Evolutionary conservation across 2,329 filamentous ascomycete species (phyloP).

Genomic region (Diaporthe ampelina): DNA sequence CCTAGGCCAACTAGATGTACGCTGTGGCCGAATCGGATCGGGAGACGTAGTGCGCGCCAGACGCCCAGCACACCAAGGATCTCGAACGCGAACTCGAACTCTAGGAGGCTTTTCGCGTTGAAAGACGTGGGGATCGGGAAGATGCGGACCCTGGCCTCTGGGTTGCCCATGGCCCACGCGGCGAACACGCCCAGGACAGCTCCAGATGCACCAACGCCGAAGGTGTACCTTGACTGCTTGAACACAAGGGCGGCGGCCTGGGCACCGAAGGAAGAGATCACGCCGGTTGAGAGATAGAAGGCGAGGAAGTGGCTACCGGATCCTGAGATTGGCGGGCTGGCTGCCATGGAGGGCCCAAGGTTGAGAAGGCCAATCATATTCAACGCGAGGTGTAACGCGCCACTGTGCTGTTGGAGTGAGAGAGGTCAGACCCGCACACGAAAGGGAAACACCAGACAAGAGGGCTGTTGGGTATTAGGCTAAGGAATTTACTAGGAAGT

Average conservation of each 20-base stretch:
- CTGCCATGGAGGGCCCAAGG: slow-evolving; percentile 45
- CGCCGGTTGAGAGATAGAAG: slow-evolving; percentile 46
- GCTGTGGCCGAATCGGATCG: slow-evolving; percentile 40
- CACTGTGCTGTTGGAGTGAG: slow-evolving; percentile 42
- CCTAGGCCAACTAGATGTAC: slow-evolving; percentile 46
- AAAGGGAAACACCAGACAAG: too few species aligned
- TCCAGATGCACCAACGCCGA: slow-evolving; percentile 46
- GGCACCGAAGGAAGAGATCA: slow-evolving; percentile 43
- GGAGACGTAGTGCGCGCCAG: slow-evolving; percentile 42
- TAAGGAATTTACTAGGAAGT: too few species aligned
- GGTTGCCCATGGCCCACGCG: slow-evolving; percentile 44
- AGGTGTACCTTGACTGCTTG: slow-evolving; percentile 38
- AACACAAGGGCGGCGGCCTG: slow-evolving; percentile 43
- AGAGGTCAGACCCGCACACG: background rate
- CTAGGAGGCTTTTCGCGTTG: slow-evolving; percentile 43
- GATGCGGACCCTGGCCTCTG: slow-evolving; percentile 42
- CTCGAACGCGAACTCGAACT: slow-evolving; percentile 43
- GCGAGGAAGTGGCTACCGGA: slow-evolving; percentile 46
- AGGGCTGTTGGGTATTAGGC: too few species aligned
- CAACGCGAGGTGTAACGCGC: slow-evolving; percentile 46
- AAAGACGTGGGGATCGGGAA: slow-evolving; percentile 43
- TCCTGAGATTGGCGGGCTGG: slow-evolving; percentile 41
- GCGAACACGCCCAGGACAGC: slow-evolving; percentile 46
- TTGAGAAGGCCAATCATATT: slow-evolving; percentile 49
- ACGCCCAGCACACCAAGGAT: slow-evolving; percentile 45